Evolutionary conservation across 108 stramenopile species (phyloP).

Genomic region (Nitzschia sp.): DNA sequence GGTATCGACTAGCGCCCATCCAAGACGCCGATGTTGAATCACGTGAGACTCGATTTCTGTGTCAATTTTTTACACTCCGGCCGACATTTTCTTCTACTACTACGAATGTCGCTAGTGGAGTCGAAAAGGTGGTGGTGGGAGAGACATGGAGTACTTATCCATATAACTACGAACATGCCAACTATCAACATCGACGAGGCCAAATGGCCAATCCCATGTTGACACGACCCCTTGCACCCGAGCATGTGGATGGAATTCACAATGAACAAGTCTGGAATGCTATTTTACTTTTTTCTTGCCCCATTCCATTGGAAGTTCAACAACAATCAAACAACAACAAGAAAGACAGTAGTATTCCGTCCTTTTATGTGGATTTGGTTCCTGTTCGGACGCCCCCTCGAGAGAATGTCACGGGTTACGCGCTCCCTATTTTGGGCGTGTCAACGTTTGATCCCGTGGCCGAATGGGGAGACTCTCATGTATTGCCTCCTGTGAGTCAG

Average conservation of each 20-base stretch:
- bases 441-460: constrained; percentile 52
- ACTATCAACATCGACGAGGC: constrained; percentile 48
- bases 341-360: constrained; percentile 43
- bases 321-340: constrained; percentile 1
- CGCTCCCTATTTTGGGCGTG: constrained; percentile 11
- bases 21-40: constrained; percentile 79
- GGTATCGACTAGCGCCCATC: constrained; percentile 73
- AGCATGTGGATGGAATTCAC: constrained; percentile 54
- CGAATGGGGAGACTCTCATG: constrained; percentile 74
- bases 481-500: constrained; percentile 70
- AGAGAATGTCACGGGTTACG: constrained; percentile 18
- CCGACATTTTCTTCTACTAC: constrained; percentile 14
- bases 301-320: constrained; percentile 42
- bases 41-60: constrained; percentile 83
- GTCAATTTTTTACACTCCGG: constrained; percentile 64
- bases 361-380: constrained; percentile 75
- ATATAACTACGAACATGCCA: constrained; percentile 70
- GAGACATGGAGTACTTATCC: constrained; percentile 65
- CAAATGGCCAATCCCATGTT: constrained; percentile 53
- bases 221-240: background rate
- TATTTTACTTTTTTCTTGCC: constrained; percentile 62
- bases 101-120: constrained; percentile 17
- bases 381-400: constrained; percentile 86
- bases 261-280: constrained; percentile 58
- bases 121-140: constrained; percentile 27